Conservation (phyloP, 129 eudicot genomes). For the Saposhnikovia divaricata region DNA sequence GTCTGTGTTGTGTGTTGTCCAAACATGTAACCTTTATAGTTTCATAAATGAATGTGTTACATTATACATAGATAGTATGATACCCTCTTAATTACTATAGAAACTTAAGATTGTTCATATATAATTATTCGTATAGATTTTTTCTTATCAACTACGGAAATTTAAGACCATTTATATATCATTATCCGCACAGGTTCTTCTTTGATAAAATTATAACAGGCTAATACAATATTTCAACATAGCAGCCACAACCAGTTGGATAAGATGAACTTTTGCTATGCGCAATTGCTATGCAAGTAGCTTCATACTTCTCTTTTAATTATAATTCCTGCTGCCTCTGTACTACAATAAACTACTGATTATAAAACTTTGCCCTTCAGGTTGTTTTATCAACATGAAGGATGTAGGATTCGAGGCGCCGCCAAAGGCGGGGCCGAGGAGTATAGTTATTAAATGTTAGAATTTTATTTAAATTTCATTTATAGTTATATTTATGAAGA, state of each 20-base stretch:
- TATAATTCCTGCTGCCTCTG: no score
- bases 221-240: background rate
- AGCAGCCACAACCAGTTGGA: background rate
- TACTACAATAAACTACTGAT: no score
- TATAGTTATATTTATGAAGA: no score
- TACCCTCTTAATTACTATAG: background rate
- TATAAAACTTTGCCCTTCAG: no score
- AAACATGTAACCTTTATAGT: background rate
- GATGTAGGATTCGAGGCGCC: no score
- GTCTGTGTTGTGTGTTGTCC: background rate
- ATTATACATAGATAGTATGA: background rate
- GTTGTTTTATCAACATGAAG: no score
- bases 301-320: background rate
- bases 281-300: background rate
- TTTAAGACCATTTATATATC: background rate
- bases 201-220: background rate
- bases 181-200: background rate
- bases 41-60: background rate
- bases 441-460: no score
- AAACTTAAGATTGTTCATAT: no score
- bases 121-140: no score
- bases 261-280: background rate
- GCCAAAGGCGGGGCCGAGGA: no score
- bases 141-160: no score
- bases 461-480: no score